Evolutionary conservation across 306 rosid species (phyloP), one percentile per base, ranked within the genome.

Genomic region (Prunus salicina): DNA sequence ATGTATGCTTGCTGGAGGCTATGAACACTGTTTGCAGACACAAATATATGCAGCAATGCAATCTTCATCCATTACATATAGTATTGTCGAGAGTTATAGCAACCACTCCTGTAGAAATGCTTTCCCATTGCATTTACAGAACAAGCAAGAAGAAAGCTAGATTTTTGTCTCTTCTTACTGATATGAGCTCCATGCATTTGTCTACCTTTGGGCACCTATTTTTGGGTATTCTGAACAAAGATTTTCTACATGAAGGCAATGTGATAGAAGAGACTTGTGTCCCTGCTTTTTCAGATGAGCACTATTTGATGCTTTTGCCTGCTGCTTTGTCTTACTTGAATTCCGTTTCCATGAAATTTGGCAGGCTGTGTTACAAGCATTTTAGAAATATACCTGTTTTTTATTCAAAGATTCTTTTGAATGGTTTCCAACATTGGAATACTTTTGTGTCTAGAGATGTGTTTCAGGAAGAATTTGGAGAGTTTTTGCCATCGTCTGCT

Each of bases 1-100:
- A 92, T 85, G 66, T 79, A 24, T 89, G 96, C 85, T 85, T 95
- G 87, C 82, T 85, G 74, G 97, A 90, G 83, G 91, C 90, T 76
- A 84, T 86, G 71, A 84, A 84, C 81, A 79, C 77, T 70, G 82
- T 82, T 60, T 82, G 80, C 81, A 78, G 72, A 67, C 91, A 83
- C 77, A 93, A 86, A 76, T 76, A 68, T 62, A 41, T 69, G 83
- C 86, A 76, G 41, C 81, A 86, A 30, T 82, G 77, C 75, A 71
- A 69, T 38, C 80, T 84, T 85, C 90, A 90, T 84, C 89, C 91
- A 52, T 69, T 89, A 78, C 64, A 83, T 85, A 78, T 85, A 77
- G 81, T 78, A 77, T 46, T 86, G 88, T 80, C 86, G 64, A 89
- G 90, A 73, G 75, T 86, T 76, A 78, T 94, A 75, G 77, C 86